Evolutionary conservation across 208 protist species (phyloP).

Genomic region (Tritrichomonas foetus): DNA sequence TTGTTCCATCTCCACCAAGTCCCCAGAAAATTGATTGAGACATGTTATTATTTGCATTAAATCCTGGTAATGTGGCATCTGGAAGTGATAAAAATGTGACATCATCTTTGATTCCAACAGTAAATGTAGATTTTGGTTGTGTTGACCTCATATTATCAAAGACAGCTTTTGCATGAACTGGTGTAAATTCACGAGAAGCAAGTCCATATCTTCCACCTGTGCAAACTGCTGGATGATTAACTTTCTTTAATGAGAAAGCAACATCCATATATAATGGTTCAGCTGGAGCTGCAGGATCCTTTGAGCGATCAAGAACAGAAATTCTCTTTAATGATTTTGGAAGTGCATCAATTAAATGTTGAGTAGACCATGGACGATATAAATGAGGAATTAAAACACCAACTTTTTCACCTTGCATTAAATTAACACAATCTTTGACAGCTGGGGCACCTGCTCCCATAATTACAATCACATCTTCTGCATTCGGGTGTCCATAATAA

Average conservation of each 20-base stretch:
- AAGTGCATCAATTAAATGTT: slow-evolving; percentile 57
- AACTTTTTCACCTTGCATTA: slow-evolving; percentile 63
- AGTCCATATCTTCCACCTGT: slow-evolving; percentile 65
- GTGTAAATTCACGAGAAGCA: slow-evolving; percentile 67
- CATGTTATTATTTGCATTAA: not conserved
- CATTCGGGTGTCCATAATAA: not conserved
- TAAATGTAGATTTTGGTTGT: slow-evolving; percentile 61
- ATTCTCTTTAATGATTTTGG: slow-evolving; percentile 57
- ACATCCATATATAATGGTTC: slow-evolving; percentile 70
- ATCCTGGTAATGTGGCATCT: slow-evolving; percentile 4
- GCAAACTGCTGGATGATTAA: slow-evolving; percentile 42
- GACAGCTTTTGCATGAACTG: slow-evolving; percentile 57
- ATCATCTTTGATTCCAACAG: slow-evolving; percentile 67
- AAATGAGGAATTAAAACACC: slow-evolving; percentile 64
- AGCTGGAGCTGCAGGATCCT: slow-evolving; percentile 59
- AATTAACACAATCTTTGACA: not conserved
- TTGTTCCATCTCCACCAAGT: slow-evolving; percentile 66
- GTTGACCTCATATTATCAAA: slow-evolving; percentile 62
- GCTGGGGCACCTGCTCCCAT: not conserved
- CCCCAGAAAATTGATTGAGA: slow-evolving; percentile 66
- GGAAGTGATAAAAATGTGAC: slow-evolving; percentile 60
- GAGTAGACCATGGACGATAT: slow-evolving; percentile 61
- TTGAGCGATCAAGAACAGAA: slow-evolving; percentile 63
- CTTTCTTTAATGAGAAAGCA: slow-evolving; percentile 43
- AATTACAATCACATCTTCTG: not conserved